These are phyloP conservation scores for Stagonosporopsis cucurbitacearum DNA, from an alignment of 2,329 filamentous ascomycete genomes.

Conservation along the genomic window DNA sequence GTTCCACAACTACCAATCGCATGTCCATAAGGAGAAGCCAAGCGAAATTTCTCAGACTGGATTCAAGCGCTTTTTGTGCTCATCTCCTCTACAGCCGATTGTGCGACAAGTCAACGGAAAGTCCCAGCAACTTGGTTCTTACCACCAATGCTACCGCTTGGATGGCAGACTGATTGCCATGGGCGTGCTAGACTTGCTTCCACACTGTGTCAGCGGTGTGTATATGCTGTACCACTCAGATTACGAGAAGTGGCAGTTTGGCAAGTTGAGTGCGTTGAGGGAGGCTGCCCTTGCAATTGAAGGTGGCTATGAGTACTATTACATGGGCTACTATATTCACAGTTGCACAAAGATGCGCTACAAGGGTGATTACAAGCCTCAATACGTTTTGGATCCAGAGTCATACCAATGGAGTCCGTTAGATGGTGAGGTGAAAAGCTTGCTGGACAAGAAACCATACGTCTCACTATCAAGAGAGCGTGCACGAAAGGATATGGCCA, in stretches of 20 bases:
- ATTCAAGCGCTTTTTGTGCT: constrained; percentile 77
- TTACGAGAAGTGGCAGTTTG: constrained; percentile 71
- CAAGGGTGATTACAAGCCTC: constrained; percentile 79
- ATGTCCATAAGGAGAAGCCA: constrained; percentile 72
- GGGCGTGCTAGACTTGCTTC: constrained; percentile 77
- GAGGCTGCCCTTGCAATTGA: constrained; percentile 76
- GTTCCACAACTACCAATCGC: constrained; percentile 76
- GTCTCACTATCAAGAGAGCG: constrained; percentile 51
- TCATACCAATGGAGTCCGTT: constrained; percentile 68
- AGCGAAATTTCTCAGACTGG: constrained; percentile 64
- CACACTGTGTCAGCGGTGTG: constrained; percentile 78
- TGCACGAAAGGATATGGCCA: constrained; percentile 25
- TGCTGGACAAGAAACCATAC: constrained; percentile 65
- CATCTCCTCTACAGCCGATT: constrained; percentile 66
- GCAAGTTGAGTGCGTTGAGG: constrained; percentile 76
- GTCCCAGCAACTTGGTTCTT: constrained; percentile 70
- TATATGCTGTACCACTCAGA: constrained; percentile 84
- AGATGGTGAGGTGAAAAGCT: constrained; percentile 58
- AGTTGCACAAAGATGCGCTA: constrained; percentile 83
- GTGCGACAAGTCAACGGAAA: constrained; percentile 57
- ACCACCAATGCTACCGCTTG: constrained; percentile 81
- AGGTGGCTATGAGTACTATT: constrained; percentile 76
- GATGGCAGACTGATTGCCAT: constrained; percentile 78
- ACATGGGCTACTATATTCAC: constrained; percentile 85
- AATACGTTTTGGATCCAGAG: constrained; percentile 75